Evolutionary conservation across 768 basidiomycete genomes (phyloP).

Genomic region (Daedaleopsis nitida): DNA sequence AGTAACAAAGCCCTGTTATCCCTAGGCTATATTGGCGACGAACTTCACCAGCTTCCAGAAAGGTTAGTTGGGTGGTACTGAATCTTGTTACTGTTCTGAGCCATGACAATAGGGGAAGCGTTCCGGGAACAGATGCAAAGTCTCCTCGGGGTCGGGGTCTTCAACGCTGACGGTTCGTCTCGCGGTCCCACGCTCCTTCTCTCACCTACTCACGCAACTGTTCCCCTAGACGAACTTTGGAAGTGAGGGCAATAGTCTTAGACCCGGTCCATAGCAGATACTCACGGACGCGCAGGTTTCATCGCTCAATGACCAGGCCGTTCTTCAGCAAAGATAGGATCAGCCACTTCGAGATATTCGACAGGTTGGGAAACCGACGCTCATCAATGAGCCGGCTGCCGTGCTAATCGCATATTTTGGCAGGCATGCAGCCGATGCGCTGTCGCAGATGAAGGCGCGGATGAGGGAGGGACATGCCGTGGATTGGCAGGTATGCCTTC

Average conservation of each 20-base stretch:
- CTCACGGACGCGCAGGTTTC: conserved; percentile 33
- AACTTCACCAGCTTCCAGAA: conserved; percentile 40
- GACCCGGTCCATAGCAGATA: background rate
- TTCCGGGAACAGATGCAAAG: conserved; percentile 32
- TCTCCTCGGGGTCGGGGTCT: conserved; percentile 39
- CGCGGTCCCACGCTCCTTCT: background rate
- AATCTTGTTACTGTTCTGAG: background rate
- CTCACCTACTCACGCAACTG: background rate
- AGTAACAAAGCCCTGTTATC: background rate
- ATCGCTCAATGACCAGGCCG: conserved; percentile 44
- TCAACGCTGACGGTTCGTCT: conserved; percentile 40
- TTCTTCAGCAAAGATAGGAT: conserved; percentile 44
- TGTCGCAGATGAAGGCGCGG: conserved; percentile 35
- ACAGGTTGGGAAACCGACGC: conserved; percentile 21
- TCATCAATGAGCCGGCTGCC: no score
- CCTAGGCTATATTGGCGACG: conserved; percentile 39
- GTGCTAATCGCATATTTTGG: no score
- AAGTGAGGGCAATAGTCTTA: conserved; percentile 28
- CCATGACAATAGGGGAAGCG: conserved; percentile 11
- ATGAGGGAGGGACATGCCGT: conserved; percentile 39
- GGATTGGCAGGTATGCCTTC: conserved; percentile 42
- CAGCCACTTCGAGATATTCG: conserved; percentile 43
- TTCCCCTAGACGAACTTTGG: conserved; percentile 34
- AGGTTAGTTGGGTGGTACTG: conserved; percentile 24
- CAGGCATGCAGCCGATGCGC: conserved; percentile 36